phyloP scores from a whole-genome alignment of 1,139 yeast species.

The Magnusiomyces suaveolens region DNA sequence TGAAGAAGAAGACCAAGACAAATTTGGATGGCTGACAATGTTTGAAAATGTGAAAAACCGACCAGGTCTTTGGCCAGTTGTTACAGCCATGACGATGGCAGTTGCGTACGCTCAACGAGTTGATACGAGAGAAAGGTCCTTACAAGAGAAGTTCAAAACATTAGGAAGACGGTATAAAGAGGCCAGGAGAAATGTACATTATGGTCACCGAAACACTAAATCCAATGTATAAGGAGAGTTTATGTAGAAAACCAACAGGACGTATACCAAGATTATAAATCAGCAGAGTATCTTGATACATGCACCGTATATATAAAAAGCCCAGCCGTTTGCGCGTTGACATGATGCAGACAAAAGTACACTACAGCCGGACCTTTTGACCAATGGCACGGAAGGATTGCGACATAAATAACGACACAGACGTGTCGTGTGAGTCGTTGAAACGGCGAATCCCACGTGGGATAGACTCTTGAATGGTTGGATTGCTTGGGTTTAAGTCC shows the following conservation, averaged over 20 bases:
- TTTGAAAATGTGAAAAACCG: constrained; percentile 9
- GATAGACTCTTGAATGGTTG: too few relatives aligned
- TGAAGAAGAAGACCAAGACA: constrained; percentile 4
- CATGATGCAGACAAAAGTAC: too few relatives aligned
- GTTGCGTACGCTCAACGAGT: constrained; percentile 13
- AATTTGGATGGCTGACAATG: constrained; percentile 16
- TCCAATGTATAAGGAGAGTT: background rate
- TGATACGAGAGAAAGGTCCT: constrained; percentile 9
- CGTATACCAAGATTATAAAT: too few relatives aligned
- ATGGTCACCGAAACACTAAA: constrained; percentile 9
- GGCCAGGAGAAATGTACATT: constrained; percentile 7
- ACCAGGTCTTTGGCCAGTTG: constrained; percentile 11
- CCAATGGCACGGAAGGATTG: too few relatives aligned
- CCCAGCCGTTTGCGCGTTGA: too few relatives aligned
- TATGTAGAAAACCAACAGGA: too few relatives aligned
- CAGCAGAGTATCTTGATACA: background rate
- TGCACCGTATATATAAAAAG: too few relatives aligned
- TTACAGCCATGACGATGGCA: constrained; percentile 12
- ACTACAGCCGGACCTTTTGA: too few relatives aligned
- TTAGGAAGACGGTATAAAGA: constrained; percentile 13
- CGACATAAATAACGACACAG: too few relatives aligned
- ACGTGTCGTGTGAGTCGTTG: too few relatives aligned
- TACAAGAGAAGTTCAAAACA: constrained; percentile 8
- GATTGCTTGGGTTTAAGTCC: too few relatives aligned
- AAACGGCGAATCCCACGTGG: too few relatives aligned